Evolutionary conservation across 805 yeast genomes (phyloP), one percentile per base, ranked within the genome.

Genomic region (Debaryomyces prosopidis): DNA sequence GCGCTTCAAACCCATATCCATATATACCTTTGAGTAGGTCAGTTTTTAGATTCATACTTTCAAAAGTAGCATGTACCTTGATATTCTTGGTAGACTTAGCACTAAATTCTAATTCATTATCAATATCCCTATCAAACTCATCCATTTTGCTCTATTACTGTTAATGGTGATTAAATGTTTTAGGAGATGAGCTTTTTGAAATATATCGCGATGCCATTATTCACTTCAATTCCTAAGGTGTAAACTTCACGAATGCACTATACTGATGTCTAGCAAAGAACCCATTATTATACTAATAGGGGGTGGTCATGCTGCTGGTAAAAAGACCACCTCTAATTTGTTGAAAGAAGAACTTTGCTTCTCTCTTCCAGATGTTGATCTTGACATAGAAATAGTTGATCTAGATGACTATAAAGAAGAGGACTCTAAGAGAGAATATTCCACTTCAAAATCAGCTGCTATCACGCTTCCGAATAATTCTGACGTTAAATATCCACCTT

Each of bases 1-100:
- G 99, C 44, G 82, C 81, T 75, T 92, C 98, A 69, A 89, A 94
- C 69, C 98, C 97, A 76, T 86, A 87, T 58, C 87, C 88, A 68
- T 79, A 89, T 57, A 89, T 83, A 58, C 89, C 81, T 55, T 65
- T 65, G 27, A 71, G 55, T 9, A 68, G 63, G 32, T 65, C 65
- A 5, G 70, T 71, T 50, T 71, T 71, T 33, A 73, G 55, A 20
- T 59, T 59, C 77, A 73, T 73, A 48, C 69, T 58, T 52, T 69
- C 76, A 47, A 68, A 68, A 2, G 76, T 68, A 15, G 78, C 68
- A 51, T 80, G 82, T 9, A 83, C 65, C 53, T 75, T 71, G 36
- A 82, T 74, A 45, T 80, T 79, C 53, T 81, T 84, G 10, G 90
- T 57, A 14, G 70, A 61, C 43, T 59, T 59, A 31, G 57, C 53